These are phyloP conservation scores for Rhizopus arrhizus DNA, from an alignment of 371 early-diverging fungal species.

Conservation along the genomic window DNA sequence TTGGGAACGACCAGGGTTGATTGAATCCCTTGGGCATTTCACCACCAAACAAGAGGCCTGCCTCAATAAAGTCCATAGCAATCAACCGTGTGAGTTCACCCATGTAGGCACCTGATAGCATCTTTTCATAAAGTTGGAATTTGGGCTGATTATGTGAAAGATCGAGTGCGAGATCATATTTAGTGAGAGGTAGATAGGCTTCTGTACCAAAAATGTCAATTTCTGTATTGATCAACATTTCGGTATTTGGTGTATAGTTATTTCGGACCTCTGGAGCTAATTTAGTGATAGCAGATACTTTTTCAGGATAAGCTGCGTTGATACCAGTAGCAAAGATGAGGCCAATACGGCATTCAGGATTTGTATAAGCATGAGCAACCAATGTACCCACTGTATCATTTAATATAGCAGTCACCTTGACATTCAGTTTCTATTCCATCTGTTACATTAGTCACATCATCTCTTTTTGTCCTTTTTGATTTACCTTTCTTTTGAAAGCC, in stretches of 20 bases:
- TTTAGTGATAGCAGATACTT: constrained; percentile 26
- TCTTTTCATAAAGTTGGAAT: constrained; percentile 89
- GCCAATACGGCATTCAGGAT: constrained; percentile 79
- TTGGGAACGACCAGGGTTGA: constrained; percentile 72
- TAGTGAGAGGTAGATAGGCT: constrained; percentile 71
- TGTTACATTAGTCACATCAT: not conserved
- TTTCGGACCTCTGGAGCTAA: constrained; percentile 22
- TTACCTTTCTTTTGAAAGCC: constrained; percentile 76
- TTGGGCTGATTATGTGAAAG: constrained; percentile 70
- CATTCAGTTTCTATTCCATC: constrained; percentile 54
- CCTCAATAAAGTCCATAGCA: constrained; percentile 70
- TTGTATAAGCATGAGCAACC: constrained; percentile 79
- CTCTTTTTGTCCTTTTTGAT: not conserved
- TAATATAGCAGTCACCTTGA: constrained; percentile 81
- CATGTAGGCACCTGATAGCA: constrained; percentile 91
- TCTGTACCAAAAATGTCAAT: constrained; percentile 79
- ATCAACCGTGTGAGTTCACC: constrained; percentile 85
- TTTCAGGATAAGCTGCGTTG: constrained; percentile 70
- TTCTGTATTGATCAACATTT: constrained; percentile 90
- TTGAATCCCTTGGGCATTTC: constrained; percentile 58
- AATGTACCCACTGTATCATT: constrained; percentile 95
- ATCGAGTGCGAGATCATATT: constrained; percentile 82
- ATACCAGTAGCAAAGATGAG: constrained; percentile 93
- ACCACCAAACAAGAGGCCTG: constrained; percentile 70
- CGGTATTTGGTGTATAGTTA: constrained; percentile 43